Conservation (phyloP, 176 grass and related monocot genomes). For the Carex pumila region DNA sequence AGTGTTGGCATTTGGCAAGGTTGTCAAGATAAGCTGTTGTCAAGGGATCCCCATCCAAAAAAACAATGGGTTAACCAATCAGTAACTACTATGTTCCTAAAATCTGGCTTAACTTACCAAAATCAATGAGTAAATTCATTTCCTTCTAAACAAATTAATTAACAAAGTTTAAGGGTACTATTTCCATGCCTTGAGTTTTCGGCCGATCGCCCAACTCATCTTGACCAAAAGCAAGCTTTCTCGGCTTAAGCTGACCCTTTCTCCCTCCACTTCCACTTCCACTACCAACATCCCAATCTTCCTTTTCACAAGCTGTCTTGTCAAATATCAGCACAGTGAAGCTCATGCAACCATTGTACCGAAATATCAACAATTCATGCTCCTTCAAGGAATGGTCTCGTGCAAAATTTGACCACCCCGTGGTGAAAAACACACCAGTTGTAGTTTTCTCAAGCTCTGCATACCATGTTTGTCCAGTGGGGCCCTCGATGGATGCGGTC, state of each 20-base stretch:
- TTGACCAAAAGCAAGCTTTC: conserved; percentile 11
- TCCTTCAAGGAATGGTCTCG: conserved; percentile 57
- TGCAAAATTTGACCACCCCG: conserved; percentile 62
- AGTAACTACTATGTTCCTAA: neutral
- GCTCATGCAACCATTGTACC: conserved; percentile 46
- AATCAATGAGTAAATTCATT: neutral
- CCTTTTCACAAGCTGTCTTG: conserved; percentile 57
- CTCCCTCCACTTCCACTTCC: neutral
- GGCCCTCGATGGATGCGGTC: conserved; percentile 58
- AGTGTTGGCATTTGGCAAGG: too few species aligned
- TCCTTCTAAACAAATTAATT: neutral
- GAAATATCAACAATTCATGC: conserved; percentile 71
- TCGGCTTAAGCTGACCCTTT: neutral
- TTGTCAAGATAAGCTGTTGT: too few species aligned
- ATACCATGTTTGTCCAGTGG: conserved; percentile 52
- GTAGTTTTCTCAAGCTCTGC: conserved; percentile 35
- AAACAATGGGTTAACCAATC: neutral
- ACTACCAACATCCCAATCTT: neutral
- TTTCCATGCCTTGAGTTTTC: conserved; percentile 25
- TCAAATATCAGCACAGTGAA: conserved; percentile 68
- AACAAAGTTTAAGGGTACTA: neutral
- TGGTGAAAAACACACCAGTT: conserved; percentile 59
- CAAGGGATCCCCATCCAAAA: neutral
- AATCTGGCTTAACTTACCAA: neutral
- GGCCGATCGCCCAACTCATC: conserved; percentile 10